Conservation (phyloP, 2,329 filamentous ascomycete genomes). For the Pyrenophora graminea region DNA sequence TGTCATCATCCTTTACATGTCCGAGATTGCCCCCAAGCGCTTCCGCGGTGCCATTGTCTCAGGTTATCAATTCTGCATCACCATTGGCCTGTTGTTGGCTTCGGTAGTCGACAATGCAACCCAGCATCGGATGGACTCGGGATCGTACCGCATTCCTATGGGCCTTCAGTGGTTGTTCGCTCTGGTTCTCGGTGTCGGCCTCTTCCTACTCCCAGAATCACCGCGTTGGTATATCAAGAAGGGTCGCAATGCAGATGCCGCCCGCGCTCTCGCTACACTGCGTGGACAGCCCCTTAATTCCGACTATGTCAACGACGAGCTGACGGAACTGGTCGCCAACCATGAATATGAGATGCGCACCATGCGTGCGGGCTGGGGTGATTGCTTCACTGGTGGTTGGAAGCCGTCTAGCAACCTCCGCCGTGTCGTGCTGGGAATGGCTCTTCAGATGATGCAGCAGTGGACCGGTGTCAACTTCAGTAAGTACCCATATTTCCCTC, state of each 20-base stretch:
- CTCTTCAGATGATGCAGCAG: conserved; percentile 58
- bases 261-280: conserved; percentile 65
- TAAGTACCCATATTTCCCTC: conserved; percentile 12
- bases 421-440: conserved; percentile 53
- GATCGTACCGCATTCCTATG: conserved; percentile 77
- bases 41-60: conserved; percentile 76
- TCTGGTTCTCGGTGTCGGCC: conserved; percentile 71
- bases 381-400: conserved; percentile 63
- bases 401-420: conserved; percentile 57
- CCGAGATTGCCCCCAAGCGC: conserved; percentile 72
- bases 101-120: conserved; percentile 75
- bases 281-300: conserved; percentile 75
- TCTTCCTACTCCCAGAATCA: conserved; percentile 80
- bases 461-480: conserved; percentile 85
- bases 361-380: conserved; percentile 67
- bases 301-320: conserved; percentile 75
- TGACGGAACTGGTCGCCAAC: conserved; percentile 87
- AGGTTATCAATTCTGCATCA: conserved; percentile 83
- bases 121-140: conserved; percentile 63
- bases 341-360: conserved; percentile 72
- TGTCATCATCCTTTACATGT: conserved; percentile 72
- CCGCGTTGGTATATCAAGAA: conserved; percentile 85
- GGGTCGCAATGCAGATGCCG: conserved; percentile 68
- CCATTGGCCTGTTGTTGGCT: conserved; percentile 75
- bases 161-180: conserved; percentile 81